A percentile compares a stretch with the other conserved stretches of the same genome.
phyloP scores from a whole-genome alignment of 2,329 filamentous ascomycete genomes.

The Colletotrichum sp. region DNA sequence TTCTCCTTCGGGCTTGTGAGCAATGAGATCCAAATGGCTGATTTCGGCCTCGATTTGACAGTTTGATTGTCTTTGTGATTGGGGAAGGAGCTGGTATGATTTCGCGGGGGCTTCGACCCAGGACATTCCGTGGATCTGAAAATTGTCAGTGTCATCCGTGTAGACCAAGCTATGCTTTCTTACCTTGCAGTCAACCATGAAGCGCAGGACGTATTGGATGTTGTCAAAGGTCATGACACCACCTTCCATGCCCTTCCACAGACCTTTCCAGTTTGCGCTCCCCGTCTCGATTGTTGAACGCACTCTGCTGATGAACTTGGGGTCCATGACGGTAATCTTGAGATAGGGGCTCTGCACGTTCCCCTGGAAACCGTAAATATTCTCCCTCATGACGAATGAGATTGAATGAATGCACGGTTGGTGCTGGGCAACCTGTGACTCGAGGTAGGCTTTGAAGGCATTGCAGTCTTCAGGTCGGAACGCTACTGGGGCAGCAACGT shows the following conservation, averaged over 20 bases:
- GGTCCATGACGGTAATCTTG: constrained; percentile 91
- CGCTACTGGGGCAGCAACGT: constrained; percentile 83
- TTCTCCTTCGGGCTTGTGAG: constrained; percentile 88
- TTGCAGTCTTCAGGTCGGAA: constrained; percentile 83
- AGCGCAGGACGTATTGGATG: constrained; percentile 91
- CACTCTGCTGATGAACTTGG: constrained; percentile 80
- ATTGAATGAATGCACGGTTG: constrained; percentile 81
- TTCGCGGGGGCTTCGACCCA: constrained; percentile 88
- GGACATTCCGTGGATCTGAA: constrained; percentile 87
- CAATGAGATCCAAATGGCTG: constrained; percentile 81
- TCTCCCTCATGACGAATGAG: constrained; percentile 83
- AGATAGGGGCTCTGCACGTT: constrained; percentile 91
- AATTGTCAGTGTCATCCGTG: background rate
- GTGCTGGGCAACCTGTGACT: constrained; percentile 76
- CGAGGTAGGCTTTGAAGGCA: constrained; percentile 80
- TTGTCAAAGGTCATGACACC: constrained; percentile 93
- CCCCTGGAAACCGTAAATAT: constrained; percentile 92
- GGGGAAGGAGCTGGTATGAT: constrained; percentile 74
- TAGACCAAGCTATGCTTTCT: constrained; percentile 16
- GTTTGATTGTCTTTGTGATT: constrained; percentile 78
- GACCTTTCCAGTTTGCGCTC: constrained; percentile 84
- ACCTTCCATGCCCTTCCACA: constrained; percentile 76
- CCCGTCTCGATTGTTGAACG: constrained; percentile 77
- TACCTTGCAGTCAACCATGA: constrained; percentile 97
- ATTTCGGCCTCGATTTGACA: constrained; percentile 95